Percentiles rank a stretch among this genome's conserved stretches.
Evolutionary conservation across 352 stramenopile genomes (phyloP).

Genomic region (Phytophthora constricta): DNA sequence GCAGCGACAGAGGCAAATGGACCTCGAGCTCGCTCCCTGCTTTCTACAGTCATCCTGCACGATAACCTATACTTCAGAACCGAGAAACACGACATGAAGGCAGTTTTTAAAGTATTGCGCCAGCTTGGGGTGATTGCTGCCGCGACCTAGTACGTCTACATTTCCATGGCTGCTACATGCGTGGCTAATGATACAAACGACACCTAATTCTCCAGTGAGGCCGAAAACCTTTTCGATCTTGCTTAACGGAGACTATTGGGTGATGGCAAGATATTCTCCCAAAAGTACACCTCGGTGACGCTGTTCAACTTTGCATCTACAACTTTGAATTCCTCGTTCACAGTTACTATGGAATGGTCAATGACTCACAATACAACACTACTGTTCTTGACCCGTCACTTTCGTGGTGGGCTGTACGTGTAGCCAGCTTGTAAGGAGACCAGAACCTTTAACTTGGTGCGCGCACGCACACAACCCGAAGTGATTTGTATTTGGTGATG

Average conservation of each 20-base stretch:
- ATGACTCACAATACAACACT: constrained; percentile 36
- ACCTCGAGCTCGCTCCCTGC: not conserved
- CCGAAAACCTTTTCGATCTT: constrained; percentile 1
- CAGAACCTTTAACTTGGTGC: constrained; percentile 33
- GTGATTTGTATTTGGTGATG: constrained; percentile 18
- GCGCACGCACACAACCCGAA: not conserved
- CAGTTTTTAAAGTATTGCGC: constrained; percentile 25
- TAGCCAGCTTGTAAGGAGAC: constrained; percentile 14
- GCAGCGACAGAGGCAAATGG: not conserved
- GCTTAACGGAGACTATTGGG: constrained; percentile 37
- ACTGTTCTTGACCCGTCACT: constrained; percentile 34
- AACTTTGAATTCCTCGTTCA: constrained; percentile 33
- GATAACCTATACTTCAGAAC: constrained; percentile 1
- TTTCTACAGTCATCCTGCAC: constrained; percentile 9
- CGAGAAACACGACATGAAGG: constrained; percentile 1
- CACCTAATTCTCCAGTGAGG: constrained; percentile 9
- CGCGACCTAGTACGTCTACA: constrained; percentile 30
- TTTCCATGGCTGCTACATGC: constrained; percentile 25
- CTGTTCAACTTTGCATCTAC: constrained; percentile 30
- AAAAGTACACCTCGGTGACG: constrained; percentile 6
- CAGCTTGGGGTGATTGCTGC: constrained; percentile 24
- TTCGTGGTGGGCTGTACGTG: constrained; percentile 43
- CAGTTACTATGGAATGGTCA: constrained; percentile 21
- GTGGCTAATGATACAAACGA: constrained; percentile 17
- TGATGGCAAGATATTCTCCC: constrained; percentile 10